Percentiles rank a stretch among this genome's conserved stretches.
phyloP scores from a whole-genome alignment of 2,329 filamentous ascomycete genomes.

The Pseudopithomyces maydicus region DNA sequence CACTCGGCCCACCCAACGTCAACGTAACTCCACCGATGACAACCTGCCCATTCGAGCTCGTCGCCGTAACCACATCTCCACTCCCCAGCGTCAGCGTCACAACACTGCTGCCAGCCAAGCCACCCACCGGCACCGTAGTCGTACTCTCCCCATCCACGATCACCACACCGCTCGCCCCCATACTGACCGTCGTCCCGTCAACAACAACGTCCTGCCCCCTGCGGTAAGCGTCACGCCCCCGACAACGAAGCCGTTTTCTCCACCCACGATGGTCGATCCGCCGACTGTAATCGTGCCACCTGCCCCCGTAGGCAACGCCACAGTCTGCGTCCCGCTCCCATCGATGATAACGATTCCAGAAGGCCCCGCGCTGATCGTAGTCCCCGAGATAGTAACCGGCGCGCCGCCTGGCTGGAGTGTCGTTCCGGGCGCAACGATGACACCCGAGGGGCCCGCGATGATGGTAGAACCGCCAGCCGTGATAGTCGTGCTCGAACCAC shows the following conservation, averaged over 20 bases:
- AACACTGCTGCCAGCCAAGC: neutral
- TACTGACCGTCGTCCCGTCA: too few relatives aligned
- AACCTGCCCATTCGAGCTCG: neutral
- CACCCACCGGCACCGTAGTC: too few relatives aligned
- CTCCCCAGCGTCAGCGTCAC: neutral
- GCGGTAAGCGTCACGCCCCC: too few relatives aligned
- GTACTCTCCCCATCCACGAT: too few relatives aligned
- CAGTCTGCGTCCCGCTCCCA: neutral
- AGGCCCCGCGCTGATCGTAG: constrained; percentile 9
- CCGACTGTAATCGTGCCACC: too few relatives aligned
- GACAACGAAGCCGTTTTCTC: too few relatives aligned
- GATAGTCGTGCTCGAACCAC: neutral
- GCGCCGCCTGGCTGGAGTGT: neutral
- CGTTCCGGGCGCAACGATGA: constrained; percentile 6
- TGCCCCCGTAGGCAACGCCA: neutral
- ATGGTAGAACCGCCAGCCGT: neutral
- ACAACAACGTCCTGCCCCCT: too few relatives aligned
- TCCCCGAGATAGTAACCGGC: constrained; percentile 9
- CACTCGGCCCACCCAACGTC: neutral
- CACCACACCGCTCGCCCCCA: too few relatives aligned
- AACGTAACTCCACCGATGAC: neutral
- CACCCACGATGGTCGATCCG: too few relatives aligned
- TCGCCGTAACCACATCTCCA: constrained; percentile 1
- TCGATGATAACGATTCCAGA: constrained; percentile 6
- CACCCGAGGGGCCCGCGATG: neutral